Percentiles rank a stretch among this genome's conserved stretches.
Evolutionary conservation across 148 eudicot species (phyloP).

Genomic region (Nepenthes mirabilis): DNA sequence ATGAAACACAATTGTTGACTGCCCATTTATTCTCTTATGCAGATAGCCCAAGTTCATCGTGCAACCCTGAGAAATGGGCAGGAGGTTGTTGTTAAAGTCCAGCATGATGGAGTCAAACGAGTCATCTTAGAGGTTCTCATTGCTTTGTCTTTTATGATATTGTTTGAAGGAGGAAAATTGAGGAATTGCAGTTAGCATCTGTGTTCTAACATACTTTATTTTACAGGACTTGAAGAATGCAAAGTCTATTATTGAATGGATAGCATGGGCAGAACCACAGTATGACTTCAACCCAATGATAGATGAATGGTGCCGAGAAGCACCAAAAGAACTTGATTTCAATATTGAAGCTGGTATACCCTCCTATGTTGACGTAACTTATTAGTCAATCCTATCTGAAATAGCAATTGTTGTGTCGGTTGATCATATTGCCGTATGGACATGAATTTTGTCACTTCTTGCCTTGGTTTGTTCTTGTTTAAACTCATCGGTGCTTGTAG

Average conservation of each 20-base stretch:
- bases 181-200: conserved; percentile 10
- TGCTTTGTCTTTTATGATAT: neutral
- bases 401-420: neutral
- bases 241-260: conserved; percentile 90
- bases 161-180: conserved; percentile 6
- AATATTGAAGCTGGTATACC: conserved; percentile 87
- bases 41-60: conserved; percentile 99
- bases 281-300: conserved; percentile 93
- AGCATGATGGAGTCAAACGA: conserved; percentile 77
- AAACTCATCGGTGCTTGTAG: conserved; percentile 33
- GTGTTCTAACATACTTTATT: conserved; percentile 11
- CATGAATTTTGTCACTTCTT: neutral
- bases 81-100: conserved; percentile 95
- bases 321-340: conserved; percentile 91
- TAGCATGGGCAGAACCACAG: conserved; percentile 99
- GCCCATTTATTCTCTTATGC: conserved; percentile 11
- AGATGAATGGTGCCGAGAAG: conserved; percentile 98
- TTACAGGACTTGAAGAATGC: conserved; percentile 92
- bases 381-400: no score
- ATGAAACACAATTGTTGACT: neutral
- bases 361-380: neutral
- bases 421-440: neutral
- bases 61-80: conserved; percentile 73
- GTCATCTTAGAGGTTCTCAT: conserved; percentile 75
- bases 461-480: neutral